Conservation (phyloP, 129 eudicot genomes). For the Mikania micrantha region DNA sequence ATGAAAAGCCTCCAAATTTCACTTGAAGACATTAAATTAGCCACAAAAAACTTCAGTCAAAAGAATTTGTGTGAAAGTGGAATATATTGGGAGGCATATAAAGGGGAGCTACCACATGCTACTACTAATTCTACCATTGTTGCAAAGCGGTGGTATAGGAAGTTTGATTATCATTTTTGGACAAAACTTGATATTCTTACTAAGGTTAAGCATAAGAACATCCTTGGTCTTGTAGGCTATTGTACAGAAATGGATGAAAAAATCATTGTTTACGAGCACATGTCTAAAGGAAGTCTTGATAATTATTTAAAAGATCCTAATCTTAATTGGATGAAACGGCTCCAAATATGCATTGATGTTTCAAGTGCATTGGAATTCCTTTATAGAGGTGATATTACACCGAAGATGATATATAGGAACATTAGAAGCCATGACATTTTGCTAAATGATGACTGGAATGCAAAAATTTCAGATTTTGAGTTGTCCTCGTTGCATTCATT, state of each 20-base stretch:
- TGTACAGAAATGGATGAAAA: neutral
- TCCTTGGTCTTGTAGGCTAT: neutral
- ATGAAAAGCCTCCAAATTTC: neutral
- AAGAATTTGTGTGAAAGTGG: neutral
- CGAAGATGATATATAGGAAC: neutral
- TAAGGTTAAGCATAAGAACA: neutral
- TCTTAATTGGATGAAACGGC: neutral
- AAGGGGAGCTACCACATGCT: neutral
- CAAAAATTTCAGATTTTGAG: neutral
- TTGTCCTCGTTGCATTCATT: neutral
- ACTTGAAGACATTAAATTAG: neutral
- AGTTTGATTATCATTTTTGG: neutral
- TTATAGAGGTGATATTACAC: neutral
- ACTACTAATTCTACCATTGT: neutral
- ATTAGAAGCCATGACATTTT: neutral
- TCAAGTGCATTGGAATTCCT: neutral
- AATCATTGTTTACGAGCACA: neutral
- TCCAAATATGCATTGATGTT: neutral
- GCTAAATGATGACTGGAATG: neutral
- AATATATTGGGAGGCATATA: neutral
- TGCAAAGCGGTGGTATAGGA: neutral
- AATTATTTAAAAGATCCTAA: neutral
- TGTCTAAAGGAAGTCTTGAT: constrained; percentile 5
- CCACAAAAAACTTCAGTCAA: neutral
- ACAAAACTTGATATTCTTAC: neutral